Base-by-base conservation (phyloP, 306 rosid genomes). In the Lagenaria siceraria region DNA sequence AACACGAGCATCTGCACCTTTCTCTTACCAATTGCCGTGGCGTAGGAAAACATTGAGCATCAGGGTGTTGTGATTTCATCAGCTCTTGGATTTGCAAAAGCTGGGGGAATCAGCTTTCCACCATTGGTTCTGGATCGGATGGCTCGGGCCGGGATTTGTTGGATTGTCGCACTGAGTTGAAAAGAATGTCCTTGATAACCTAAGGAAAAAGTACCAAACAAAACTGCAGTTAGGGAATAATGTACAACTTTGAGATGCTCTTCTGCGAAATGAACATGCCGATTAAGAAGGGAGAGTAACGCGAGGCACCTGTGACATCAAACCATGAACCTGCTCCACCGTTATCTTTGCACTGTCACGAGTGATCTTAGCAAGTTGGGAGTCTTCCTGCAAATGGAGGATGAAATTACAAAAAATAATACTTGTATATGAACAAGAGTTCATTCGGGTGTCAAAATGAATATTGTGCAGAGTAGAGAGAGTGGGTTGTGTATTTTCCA, bases 321-420 rank as follows among this genome's bases (percentile, higher is more conserved):
- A 84, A 78, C 98, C 97, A 74, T 92, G 98, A 77, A 92, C 96
- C 82, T 96, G 99, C 86, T 96, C 99, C 77, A 90, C 99, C 0
- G 99, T 88, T 85, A 96, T 96, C 86, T 90, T 96, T 48, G 97
- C 88, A 82, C 99, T 89, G 81, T 92, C 98, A 5, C 96, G 98
- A 74, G 90, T 89, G 75, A 96, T 91, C 89, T 96, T 92, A 18
- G 97, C 94, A 40, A 92, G 98, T 64, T 86, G 94, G 29, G 96
- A 87, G 69, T 96, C 98, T 80, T 96, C 98, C 98, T 96, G 94
- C 74, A 62, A 77, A 31, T 8, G 18, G 54, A 35, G 4, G 8
- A 33, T 51, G 14, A 22, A 54, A 56, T 75, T 75, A 56, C 53
- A 24, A 55, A n/a, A 17, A 56, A 42, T 58, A 18, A 46, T 24